Conservation (phyloP, 441 rosid species). For the Jatropha multifida region DNA sequence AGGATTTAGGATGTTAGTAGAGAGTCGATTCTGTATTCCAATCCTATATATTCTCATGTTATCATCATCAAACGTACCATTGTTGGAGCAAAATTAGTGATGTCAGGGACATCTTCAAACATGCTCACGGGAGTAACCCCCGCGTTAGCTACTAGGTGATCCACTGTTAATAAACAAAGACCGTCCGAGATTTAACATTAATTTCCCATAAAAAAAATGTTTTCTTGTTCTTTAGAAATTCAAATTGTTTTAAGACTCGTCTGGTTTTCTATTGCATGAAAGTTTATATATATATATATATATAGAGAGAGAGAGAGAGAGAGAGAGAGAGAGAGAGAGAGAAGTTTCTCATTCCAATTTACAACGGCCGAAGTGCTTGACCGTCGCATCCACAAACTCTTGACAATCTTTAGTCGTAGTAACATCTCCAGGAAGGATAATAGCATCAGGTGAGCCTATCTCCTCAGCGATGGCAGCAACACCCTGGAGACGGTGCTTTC, state of each 20-base stretch:
- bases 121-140: conserved; percentile 36
- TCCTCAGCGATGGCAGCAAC: conserved; percentile 38
- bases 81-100: conserved; percentile 27
- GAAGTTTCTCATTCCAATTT: conserved; percentile 4
- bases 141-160: conserved; percentile 50
- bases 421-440: conserved; percentile 42
- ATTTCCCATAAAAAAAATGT: no score
- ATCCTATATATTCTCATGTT: no score
- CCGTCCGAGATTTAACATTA: no score
- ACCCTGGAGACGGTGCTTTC: conserved; percentile 35
- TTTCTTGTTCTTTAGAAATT: no score
- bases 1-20: background rate
- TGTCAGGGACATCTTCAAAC: conserved; percentile 44
- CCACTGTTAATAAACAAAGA: conserved; percentile 29
- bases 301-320: no score
- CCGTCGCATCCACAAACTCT: conserved; percentile 36
- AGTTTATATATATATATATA: no score
- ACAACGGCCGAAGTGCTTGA: conserved; percentile 44
- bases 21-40: no score
- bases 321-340: background rate
- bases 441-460: conserved; percentile 41
- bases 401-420: conserved; percentile 39
- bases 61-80: no score
- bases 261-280: no score
- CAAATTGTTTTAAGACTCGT: no score